Evolutionary conservation across 768 basidiomycete species (phyloP), one percentile per base, ranked within the genome.

Genomic region (Boletus bicolor): DNA sequence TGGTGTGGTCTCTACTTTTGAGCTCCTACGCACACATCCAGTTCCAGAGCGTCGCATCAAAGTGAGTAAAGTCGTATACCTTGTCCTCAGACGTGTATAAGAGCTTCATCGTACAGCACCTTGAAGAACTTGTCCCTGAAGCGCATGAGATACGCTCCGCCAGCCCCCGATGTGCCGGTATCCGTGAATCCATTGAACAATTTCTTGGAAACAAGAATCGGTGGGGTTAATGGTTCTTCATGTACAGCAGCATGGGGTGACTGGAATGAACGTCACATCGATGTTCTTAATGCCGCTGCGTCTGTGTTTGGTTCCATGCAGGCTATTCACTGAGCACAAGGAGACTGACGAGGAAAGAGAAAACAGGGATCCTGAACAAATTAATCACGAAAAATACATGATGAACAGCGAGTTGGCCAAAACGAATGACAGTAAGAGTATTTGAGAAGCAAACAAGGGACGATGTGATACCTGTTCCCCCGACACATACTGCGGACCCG

Each of bases 21-120:
- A 85, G 51, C 91, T 98, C 73, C 68, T 94, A 35, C 76, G 76
- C 28, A 97, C 95, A 0, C 95, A 98, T 71, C 95, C 95, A 0
- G 77, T 84, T 6, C 84, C 86, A 24, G 74, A 79, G 39, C 84
- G 78, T 64, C 83, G 94, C 21, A 83, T 91, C 55, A 77, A 86
- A 76, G 91, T 89, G 59, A 55, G 81, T 59, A 14, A 57, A 8
- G 21, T 21, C 35, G 17, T 12, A 15, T 48, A 5, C 14, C 43
- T 28, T 15, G 39, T 15, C 15, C 34, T 14, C 14, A 21, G 43
- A 15, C 24, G n/a, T 15, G 19, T 11, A 17, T 53, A 28, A 43
- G 24, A 52, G 21, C 38, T 19, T 28, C 17, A 5, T 51, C 24
- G 28, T 26, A 32, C 57, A 85, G 85, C 68, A 75, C 57, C 73